Evolutionary conservation across 768 basidiomycete genomes (phyloP), one percentile per base, ranked within the genome.

Genomic region (Calocera cornea): DNA sequence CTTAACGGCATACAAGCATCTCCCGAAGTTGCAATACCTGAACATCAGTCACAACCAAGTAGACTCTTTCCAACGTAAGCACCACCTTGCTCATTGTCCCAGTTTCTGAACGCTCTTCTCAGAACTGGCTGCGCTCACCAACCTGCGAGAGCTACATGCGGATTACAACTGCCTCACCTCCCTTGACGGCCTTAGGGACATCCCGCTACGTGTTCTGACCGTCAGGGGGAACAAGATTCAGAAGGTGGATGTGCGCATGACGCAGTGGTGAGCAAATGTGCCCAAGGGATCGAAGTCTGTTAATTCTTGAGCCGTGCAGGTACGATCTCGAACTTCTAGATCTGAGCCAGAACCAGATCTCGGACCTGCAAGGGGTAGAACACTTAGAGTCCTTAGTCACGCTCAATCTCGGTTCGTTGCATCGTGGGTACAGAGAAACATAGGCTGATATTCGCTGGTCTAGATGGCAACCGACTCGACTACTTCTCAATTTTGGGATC

Each of bases 11-110:
- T 95, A 92, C 77, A 82, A 83, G 74, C 93, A 97, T 76, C 80
- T 99, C 72, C 79, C 82, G 38, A 90, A 91, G 74, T 82, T 99
- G 44, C 92, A 94, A 77, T 85, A 83, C 72, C 82, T 99, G 73
- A 93, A 99, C 78, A 86, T 99, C 69, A 93, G 92, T 75, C 76
- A 85, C 73, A 98, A 98, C 76, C 84, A 90, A 70, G 82, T 98
- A 65, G 92, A 95, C 69, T 90, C 90, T 8, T 80, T 98, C 67
- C 83, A 81, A 64, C 92, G 92, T 95, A 76, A 78, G 91, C 86
- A 41, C 12, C 7, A 22, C 47, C 3, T 36, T 29, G 24, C 41
- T 71, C 66, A 67, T 60, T 29, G 33, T 7, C 16, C 5, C 5
- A 38, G 36, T 38, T 17, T 66, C 65, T 24, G 49, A 3, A 34